phyloP scores from a whole-genome alignment of 176 grass and related monocot genomes.

The Aegilops speltoides region DNA sequence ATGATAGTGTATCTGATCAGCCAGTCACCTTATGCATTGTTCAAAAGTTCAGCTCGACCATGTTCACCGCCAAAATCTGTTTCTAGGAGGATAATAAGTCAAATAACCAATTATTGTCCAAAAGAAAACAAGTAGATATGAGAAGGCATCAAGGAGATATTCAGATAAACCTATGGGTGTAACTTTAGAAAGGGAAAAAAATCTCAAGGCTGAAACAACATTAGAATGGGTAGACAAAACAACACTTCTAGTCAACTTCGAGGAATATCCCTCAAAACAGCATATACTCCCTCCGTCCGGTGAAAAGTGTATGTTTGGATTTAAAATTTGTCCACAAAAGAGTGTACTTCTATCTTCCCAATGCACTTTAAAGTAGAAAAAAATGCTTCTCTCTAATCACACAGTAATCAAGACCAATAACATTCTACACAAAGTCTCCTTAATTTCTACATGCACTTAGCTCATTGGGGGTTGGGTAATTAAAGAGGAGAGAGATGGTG shows the following conservation, averaged over 20 bases:
- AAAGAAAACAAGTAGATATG: background rate
- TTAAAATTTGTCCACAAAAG: too few relatives aligned
- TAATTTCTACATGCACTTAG: too few relatives aligned
- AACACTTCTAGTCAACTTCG: background rate
- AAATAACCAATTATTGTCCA: background rate
- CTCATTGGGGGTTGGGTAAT: too few relatives aligned
- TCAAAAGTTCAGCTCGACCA: background rate
- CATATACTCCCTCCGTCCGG: background rate
- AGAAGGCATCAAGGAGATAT: background rate
- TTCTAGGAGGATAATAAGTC: background rate
- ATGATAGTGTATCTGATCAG: background rate
- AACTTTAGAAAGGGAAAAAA: background rate
- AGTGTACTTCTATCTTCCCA: too few relatives aligned
- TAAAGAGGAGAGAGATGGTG: too few relatives aligned
- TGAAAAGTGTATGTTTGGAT: too few relatives aligned
- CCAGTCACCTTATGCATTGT: background rate
- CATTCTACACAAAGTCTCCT: too few relatives aligned
- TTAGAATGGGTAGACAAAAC: background rate
- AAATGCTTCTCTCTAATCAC: too few relatives aligned
- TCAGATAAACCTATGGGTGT: background rate
- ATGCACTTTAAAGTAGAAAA: too few relatives aligned
- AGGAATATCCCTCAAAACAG: background rate
- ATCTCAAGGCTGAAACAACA: background rate
- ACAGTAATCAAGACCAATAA: too few relatives aligned
- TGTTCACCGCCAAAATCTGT: background rate